Evolutionary conservation across 192 early-diverging fungal species (phyloP).

Genomic region (Phycomyces blakesleeanus): DNA sequence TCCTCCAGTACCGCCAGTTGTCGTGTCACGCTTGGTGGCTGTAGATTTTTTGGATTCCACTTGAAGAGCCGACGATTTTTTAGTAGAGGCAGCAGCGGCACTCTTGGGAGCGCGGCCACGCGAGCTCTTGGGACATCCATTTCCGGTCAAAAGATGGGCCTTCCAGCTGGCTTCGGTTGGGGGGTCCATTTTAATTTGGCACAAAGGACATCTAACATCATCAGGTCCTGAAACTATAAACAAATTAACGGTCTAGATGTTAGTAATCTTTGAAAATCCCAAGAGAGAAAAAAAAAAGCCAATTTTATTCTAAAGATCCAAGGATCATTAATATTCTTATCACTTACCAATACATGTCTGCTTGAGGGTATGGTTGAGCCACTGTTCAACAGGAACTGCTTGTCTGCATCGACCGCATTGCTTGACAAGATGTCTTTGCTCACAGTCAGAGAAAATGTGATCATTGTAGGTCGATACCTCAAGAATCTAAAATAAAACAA

Average conservation of each 20-base stretch:
- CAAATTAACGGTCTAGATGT: too few species aligned
- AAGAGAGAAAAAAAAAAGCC: too few species aligned
- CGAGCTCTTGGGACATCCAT: slow-evolving; percentile 55
- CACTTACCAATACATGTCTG: slow-evolving; percentile 22
- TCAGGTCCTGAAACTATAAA: slow-evolving; percentile 6
- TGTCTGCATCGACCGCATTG: slow-evolving; percentile 45
- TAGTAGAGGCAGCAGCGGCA: not conserved
- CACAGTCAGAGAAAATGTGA: slow-evolving; percentile 65
- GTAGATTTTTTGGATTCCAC: not conserved
- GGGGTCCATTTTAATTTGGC: slow-evolving; percentile 54
- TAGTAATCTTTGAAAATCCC: too few species aligned
- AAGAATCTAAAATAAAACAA: slow-evolving; percentile 49
- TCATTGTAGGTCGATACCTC: slow-evolving; percentile 63
- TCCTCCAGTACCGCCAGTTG: too few species aligned
- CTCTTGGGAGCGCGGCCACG: not conserved
- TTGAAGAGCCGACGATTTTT: not conserved
- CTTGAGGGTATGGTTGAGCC: slow-evolving; percentile 23
- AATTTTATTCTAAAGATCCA: too few species aligned
- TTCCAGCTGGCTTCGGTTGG: slow-evolving; percentile 62
- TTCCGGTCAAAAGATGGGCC: slow-evolving; percentile 48
- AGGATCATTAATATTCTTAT: too few species aligned
- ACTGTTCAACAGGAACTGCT: slow-evolving; percentile 27
- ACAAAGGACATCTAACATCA: slow-evolving; percentile 32
- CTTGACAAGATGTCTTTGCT: slow-evolving; percentile 50
- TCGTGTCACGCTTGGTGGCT: not conserved